Conservation (phyloP, 768 basidiomycete genomes). For the Trametes cingulata region DNA sequence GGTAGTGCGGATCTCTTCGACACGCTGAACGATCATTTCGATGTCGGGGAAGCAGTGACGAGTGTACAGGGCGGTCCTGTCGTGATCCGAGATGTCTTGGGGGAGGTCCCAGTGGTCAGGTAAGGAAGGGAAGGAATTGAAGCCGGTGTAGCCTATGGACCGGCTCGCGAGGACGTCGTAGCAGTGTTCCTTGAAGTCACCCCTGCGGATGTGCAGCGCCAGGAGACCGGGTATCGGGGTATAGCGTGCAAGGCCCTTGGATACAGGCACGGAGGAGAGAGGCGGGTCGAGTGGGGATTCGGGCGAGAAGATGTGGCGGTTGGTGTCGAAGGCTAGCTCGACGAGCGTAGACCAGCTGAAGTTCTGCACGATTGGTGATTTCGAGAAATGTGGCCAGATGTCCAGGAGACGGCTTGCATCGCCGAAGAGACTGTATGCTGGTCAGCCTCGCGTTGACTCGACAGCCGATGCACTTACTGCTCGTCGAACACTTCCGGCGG, state of each 20-base stretch:
- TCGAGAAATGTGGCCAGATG: constrained; percentile 49
- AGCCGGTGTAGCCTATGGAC: constrained; percentile 41
- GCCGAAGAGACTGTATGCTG: constrained; percentile 48
- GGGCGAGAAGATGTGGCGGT: constrained; percentile 43
- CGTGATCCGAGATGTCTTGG: constrained; percentile 26
- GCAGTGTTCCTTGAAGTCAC: constrained; percentile 50
- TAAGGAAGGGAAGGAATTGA: constrained; percentile 45
- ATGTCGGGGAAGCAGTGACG: constrained; percentile 45
- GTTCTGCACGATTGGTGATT: constrained; percentile 44
- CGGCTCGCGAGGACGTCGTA: constrained; percentile 33
- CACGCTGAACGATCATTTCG: constrained; percentile 41
- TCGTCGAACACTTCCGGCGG: constrained; percentile 51
- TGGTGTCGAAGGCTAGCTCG: constrained; percentile 47
- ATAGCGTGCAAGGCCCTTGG: constrained; percentile 8
- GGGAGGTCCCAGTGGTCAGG: constrained; percentile 39
- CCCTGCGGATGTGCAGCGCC: constrained; percentile 51
- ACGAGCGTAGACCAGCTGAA: constrained; percentile 67
- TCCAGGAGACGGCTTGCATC: constrained; percentile 41
- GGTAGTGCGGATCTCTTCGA: constrained; percentile 33
- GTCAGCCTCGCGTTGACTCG: not conserved
- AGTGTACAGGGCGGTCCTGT: constrained; percentile 34
- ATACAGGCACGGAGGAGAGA: not conserved
- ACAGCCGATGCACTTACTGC: constrained; percentile 41
- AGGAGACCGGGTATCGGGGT: constrained; percentile 39
- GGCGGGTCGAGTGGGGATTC: constrained; percentile 4